These are phyloP conservation scores for Crithidia sp. DNA, from an alignment of 208 protist genomes.

Conservation along the genomic window DNA sequence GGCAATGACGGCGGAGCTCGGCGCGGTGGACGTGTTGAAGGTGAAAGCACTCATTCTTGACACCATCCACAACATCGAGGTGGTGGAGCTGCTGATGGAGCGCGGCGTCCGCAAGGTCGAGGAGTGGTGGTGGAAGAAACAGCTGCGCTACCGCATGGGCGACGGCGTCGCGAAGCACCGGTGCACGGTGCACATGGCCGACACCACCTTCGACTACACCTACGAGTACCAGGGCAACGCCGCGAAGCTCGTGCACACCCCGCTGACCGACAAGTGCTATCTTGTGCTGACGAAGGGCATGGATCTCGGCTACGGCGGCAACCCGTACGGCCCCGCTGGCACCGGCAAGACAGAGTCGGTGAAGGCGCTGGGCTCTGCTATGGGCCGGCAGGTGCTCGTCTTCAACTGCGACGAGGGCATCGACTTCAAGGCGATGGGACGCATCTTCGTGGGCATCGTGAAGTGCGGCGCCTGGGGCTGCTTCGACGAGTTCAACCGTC, in stretches of 20 bases:
- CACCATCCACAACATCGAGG: slow-evolving; percentile 96
- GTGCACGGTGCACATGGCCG: slow-evolving; percentile 92
- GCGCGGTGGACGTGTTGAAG: slow-evolving; percentile 71
- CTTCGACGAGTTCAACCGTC: slow-evolving; percentile 96
- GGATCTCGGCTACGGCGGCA: slow-evolving; percentile 96
- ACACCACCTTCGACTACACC: slow-evolving; percentile 95
- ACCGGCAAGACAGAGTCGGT: slow-evolving; percentile 98
- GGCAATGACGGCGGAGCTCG: slow-evolving; percentile 41
- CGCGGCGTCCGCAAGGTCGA: slow-evolving; percentile 51
- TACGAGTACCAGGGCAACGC: slow-evolving; percentile 96
- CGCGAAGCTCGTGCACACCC: slow-evolving; percentile 94
- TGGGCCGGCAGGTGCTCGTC: slow-evolving; percentile 95
- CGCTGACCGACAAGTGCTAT: slow-evolving; percentile 95
- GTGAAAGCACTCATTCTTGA: slow-evolving; percentile 96
- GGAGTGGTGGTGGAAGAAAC: slow-evolving; percentile 97
- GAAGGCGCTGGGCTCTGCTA: slow-evolving; percentile 92
- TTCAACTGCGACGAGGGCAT: slow-evolving; percentile 97
- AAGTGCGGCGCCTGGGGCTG: slow-evolving; percentile 95
- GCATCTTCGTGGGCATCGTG: slow-evolving; percentile 94
- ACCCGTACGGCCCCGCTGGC: slow-evolving; percentile 96
- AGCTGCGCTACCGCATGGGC: slow-evolving; percentile 94
- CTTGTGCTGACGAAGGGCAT: slow-evolving; percentile 98
- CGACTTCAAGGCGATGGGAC: slow-evolving; percentile 94
- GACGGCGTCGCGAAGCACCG: slow-evolving; percentile 34
- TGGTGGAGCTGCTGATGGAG: slow-evolving; percentile 85